Conservation (phyloP, 371 early-diverging fungal species). For the Scutellospora calospora region DNA sequence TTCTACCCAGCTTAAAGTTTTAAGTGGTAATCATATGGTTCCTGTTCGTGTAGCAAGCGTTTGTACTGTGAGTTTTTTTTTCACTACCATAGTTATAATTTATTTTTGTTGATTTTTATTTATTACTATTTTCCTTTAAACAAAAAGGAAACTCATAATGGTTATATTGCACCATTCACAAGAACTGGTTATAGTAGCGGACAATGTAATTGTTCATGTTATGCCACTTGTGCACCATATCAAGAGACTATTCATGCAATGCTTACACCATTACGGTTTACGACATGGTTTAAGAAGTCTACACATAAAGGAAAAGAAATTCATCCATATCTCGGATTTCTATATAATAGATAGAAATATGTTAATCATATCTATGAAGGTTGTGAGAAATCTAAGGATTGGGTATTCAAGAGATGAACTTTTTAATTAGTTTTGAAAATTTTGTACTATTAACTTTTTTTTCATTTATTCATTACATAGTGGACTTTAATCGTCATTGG, state of each 20-base stretch:
- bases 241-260: slow-evolving; percentile 30
- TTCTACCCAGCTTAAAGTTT: not conserved
- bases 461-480: no score
- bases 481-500: no score
- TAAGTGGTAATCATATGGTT: not conserved
- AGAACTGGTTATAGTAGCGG: slow-evolving; percentile 34
- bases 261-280: not conserved
- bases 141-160: slow-evolving; percentile 6
- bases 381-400: not conserved
- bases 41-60: not conserved
- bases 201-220: slow-evolving; percentile 34
- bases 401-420: no score
- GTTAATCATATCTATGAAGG: not conserved
- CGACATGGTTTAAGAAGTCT: not conserved
- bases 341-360: slow-evolving; percentile 1
- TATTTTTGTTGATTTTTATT: not conserved
- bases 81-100: not conserved
- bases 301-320: not conserved
- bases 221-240: not conserved
- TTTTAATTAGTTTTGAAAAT: no score
- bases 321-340: not conserved
- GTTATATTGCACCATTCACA: slow-evolving; percentile 35
- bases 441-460: no score
- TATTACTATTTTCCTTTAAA: not conserved
- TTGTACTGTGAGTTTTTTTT: not conserved